A percentile compares a stretch with the other conserved stretches of the same genome.
These are phyloP conservation scores for Cylindrodendrum hubeiense DNA, from an alignment of 2,329 filamentous ascomycete genomes.

Conservation along the genomic window DNA sequence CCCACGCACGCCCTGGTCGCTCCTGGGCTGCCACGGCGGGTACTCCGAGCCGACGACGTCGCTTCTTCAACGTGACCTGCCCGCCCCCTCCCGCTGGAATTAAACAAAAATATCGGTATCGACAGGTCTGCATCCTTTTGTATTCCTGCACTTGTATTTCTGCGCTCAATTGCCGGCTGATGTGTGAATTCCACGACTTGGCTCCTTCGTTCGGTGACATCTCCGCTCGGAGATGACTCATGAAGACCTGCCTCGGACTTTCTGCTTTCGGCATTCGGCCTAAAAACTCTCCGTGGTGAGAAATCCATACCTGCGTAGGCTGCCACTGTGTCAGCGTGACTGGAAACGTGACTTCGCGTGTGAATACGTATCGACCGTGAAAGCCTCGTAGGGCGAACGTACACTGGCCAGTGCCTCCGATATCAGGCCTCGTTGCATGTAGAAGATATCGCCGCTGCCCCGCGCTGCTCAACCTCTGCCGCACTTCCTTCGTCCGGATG, in stretches of 20 bases:
- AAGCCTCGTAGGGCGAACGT: slow-evolving; percentile 27
- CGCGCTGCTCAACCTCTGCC: slow-evolving; percentile 3
- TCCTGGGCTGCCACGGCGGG: neutral
- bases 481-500: slow-evolving; percentile 31
- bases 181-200: neutral
- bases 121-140: neutral
- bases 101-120: neutral
- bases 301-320: too few species aligned
- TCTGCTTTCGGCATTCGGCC: slow-evolving; percentile 41
- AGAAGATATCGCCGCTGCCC: slow-evolving; percentile 4
- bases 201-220: slow-evolving; percentile 20
- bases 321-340: slow-evolving; percentile 23
- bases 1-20: neutral
- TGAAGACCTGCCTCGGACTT: slow-evolving; percentile 31
- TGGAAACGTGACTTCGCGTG: slow-evolving; percentile 34
- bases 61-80: neutral
- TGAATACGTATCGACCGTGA: slow-evolving; percentile 24
- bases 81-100: neutral
- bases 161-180: neutral
- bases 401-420: slow-evolving; percentile 10
- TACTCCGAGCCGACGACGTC: neutral
- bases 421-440: slow-evolving; percentile 14
- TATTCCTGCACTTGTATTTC: neutral
- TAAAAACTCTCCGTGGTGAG: slow-evolving; percentile 30
- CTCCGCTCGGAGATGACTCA: slow-evolving; percentile 33